Conservation (phyloP, 2,329 filamentous ascomycete genomes). For the Fusarium coicis region DNA sequence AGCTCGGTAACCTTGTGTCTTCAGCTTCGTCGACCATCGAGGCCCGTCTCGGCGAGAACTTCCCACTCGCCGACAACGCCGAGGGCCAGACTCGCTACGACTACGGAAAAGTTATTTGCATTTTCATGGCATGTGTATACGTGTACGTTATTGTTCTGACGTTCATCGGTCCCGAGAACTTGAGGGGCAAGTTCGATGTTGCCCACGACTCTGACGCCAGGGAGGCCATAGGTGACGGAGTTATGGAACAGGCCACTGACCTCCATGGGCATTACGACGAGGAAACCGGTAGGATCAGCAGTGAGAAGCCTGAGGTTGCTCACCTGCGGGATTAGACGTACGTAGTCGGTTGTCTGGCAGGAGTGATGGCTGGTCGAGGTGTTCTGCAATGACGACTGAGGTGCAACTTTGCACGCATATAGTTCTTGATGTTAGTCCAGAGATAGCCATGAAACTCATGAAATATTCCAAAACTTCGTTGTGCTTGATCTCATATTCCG, state of each 20-base stretch:
- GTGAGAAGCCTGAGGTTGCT: constrained; percentile 21
- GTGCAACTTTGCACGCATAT: neutral
- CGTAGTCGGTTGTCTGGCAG: neutral
- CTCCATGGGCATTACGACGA: constrained; percentile 26
- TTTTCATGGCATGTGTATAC: constrained; percentile 90
- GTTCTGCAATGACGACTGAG: neutral
- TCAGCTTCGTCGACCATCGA: constrained; percentile 80
- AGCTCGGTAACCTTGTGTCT: constrained; percentile 80
- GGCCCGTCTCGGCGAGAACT: constrained; percentile 77
- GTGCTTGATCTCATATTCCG: neutral
- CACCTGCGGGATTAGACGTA: constrained; percentile 13
- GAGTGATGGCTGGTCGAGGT: neutral
- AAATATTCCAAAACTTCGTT: neutral
- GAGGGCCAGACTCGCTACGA: constrained; percentile 66
- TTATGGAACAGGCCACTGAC: constrained; percentile 35
- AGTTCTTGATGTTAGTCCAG: neutral
- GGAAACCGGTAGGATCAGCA: constrained; percentile 26
- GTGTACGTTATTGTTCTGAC: constrained; percentile 70
- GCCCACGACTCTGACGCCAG: constrained; percentile 60
- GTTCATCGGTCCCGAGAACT: constrained; percentile 68
- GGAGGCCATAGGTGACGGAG: constrained; percentile 57
- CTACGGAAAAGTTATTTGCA: constrained; percentile 87
- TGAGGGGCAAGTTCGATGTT: constrained; percentile 63
- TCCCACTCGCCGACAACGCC: constrained; percentile 71
- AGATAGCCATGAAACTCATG: neutral